These are phyloP conservation scores for Kokia cookei DNA, from an alignment of 441 rosid species.

Conservation along the genomic window DNA sequence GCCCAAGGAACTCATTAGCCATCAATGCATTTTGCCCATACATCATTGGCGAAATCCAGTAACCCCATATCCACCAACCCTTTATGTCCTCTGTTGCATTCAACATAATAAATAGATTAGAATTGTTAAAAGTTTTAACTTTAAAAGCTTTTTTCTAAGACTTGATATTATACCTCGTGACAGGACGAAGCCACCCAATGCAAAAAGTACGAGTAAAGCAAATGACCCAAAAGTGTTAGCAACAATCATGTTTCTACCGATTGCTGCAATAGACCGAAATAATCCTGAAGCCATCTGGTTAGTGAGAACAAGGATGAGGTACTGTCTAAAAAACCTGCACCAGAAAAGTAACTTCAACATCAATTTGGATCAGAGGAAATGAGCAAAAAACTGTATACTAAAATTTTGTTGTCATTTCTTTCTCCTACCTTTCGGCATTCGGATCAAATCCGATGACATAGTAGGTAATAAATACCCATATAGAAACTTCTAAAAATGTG, in stretches of 20 bases:
- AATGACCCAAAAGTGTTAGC: conserved; percentile 53
- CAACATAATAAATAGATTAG: neutral
- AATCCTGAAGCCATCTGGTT: conserved; percentile 1
- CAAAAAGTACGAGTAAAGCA: conserved; percentile 29
- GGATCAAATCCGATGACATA: conserved; percentile 62
- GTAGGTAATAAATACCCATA: conserved; percentile 56
- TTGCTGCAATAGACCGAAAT: neutral
- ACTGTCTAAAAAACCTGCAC: conserved; percentile 25
- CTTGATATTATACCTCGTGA: conserved; percentile 31
- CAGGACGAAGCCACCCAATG: conserved; percentile 47
- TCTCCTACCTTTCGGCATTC: conserved; percentile 34
- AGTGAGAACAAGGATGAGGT: conserved; percentile 23
- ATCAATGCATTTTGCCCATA: conserved; percentile 65
- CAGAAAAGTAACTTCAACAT: neutral
- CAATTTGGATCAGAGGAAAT: neutral
- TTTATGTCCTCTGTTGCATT: conserved; percentile 36
- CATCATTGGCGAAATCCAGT: conserved; percentile 75
- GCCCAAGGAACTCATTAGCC: conserved; percentile 63
- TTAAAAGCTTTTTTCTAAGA: neutral
- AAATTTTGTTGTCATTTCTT: neutral
- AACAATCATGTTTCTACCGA: conserved; percentile 42
- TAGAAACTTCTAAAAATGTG: conserved; percentile 41
- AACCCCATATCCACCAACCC: conserved; percentile 77
- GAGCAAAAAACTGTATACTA: neutral
- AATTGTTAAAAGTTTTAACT: neutral